Percentiles rank a stretch among this genome's conserved stretches.
Evolutionary conservation across 805 yeast genomes (phyloP).

Genomic region (Blastobotrys attinorum): DNA sequence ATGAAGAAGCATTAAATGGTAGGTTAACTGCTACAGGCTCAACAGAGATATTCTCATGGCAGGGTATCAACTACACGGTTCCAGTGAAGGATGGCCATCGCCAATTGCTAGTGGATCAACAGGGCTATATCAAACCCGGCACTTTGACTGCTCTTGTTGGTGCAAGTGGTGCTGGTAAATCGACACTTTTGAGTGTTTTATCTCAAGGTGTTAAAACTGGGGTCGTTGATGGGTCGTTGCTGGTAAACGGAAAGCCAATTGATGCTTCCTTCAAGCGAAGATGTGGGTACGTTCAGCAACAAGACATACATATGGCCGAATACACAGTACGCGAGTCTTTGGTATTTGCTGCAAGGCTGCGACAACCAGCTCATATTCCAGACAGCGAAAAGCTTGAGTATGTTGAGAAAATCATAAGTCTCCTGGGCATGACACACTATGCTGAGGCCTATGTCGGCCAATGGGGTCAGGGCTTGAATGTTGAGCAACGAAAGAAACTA

Average conservation of each 20-base stretch:
- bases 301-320: conserved; percentile 58
- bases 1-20: not conserved
- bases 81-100: conserved; percentile 32
- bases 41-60: conserved; percentile 48
- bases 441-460: conserved; percentile 70
- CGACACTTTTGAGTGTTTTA: conserved; percentile 64
- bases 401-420: conserved; percentile 55
- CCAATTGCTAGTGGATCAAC: conserved; percentile 39
- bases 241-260: conserved; percentile 60
- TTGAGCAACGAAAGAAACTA: conserved; percentile 55
- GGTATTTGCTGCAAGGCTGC: conserved; percentile 57
- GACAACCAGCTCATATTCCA: conserved; percentile 54
- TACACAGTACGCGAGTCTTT: conserved; percentile 66
- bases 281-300: conserved; percentile 72
- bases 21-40: not conserved
- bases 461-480: conserved; percentile 60
- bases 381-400: conserved; percentile 50
- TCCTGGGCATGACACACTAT: conserved; percentile 56
- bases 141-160: conserved; percentile 79
- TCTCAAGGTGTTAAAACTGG: conserved; percentile 67
- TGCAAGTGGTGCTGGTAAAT: conserved; percentile 82
- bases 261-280: conserved; percentile 56
- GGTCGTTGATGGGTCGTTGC: conserved; percentile 59
- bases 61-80: conserved; percentile 48
- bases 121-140: conserved; percentile 75